Evolutionary conservation across 345 rosid species (phyloP).

Genomic region (Syzygium aromaticum): DNA sequence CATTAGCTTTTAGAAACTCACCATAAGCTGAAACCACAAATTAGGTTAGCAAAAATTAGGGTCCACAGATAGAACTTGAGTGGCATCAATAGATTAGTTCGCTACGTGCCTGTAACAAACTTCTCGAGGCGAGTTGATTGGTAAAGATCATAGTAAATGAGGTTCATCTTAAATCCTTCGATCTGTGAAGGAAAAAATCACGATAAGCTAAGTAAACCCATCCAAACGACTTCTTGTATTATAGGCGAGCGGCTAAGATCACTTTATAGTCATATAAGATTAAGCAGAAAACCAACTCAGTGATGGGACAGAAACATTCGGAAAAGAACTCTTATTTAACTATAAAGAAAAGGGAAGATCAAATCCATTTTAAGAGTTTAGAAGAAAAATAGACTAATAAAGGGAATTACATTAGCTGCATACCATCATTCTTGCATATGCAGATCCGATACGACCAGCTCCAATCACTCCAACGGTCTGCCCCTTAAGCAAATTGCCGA

Average conservation of each 20-base stretch:
- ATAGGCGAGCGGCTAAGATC: not conserved
- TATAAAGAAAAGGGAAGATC: not conserved
- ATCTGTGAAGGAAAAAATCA: conserved; percentile 29
- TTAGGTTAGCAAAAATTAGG: not conserved
- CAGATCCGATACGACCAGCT: conserved; percentile 98
- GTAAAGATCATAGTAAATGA: conserved; percentile 87
- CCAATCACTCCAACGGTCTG: conserved; percentile 99
- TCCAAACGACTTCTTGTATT: not conserved
- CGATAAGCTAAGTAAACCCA: not conserved
- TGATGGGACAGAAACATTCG: not conserved
- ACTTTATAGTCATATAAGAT: not conserved
- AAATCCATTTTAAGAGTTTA: not conserved
- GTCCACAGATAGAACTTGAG: not conserved
- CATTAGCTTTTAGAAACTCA: conserved; percentile 70
- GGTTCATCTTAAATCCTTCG: conserved; percentile 97
- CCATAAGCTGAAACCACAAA: conserved; percentile 55
- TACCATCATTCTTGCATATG: conserved; percentile 99
- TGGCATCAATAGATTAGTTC: not conserved
- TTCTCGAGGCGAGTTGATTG: conserved; percentile 93
- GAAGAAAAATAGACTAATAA: not conserved
- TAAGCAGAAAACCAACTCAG: not conserved
- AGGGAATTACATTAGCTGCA: not conserved
- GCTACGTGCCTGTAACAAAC: conserved; percentile 65
- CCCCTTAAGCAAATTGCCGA: conserved; percentile 95
- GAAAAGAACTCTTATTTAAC: not conserved